These are phyloP conservation scores for Lactarius deliciosus DNA, from an alignment of 768 basidiomycete genomes.

Conservation along the genomic window DNA sequence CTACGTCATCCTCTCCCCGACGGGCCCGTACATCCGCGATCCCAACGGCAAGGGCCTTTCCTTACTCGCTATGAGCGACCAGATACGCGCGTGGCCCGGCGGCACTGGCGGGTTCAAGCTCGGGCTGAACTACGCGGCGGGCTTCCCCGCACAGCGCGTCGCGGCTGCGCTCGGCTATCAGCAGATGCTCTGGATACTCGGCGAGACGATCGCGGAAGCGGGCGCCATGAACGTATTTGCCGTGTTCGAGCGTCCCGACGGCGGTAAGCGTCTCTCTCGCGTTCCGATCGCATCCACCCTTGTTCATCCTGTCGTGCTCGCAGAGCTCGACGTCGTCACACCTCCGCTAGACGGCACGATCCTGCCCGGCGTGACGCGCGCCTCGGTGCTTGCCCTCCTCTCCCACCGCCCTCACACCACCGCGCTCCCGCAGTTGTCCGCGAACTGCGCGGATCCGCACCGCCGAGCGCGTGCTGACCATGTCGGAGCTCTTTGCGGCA, in stretches of 20 bases:
- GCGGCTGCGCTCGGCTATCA: slow-evolving; percentile 48
- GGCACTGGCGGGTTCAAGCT: slow-evolving; percentile 53
- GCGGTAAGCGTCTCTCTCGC: slow-evolving; percentile 31
- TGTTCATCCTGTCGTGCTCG: not conserved
- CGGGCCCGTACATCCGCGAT: slow-evolving; percentile 49
- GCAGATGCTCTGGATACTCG: slow-evolving; percentile 52
- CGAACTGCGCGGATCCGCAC: slow-evolving; percentile 43
- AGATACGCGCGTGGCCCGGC: slow-evolving; percentile 51
- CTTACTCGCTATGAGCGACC: slow-evolving; percentile 45
- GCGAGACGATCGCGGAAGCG: slow-evolving; percentile 39
- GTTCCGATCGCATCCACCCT: not conserved
- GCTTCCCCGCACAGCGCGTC: slow-evolving; percentile 43
- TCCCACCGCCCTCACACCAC: slow-evolving; percentile 53
- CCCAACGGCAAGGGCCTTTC: slow-evolving; percentile 34
- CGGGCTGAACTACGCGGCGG: slow-evolving; percentile 39
- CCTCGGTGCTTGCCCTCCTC: slow-evolving; percentile 74
- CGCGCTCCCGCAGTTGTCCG: slow-evolving; percentile 43
- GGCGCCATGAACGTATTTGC: slow-evolving; percentile 54
- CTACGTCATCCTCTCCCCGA: slow-evolving; percentile 78
- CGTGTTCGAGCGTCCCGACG: slow-evolving; percentile 44
- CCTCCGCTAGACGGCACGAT: slow-evolving; percentile 91
- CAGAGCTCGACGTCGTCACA: slow-evolving; percentile 81
- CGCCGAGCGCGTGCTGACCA: slow-evolving; percentile 47
- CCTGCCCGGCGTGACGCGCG: slow-evolving; percentile 88
- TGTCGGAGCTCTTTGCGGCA: slow-evolving; percentile 43